A percentile compares a stretch with the other conserved stretches of the same genome.
Conservation (phyloP, 768 basidiomycete species). For the Ephemerocybe angulata region DNA sequence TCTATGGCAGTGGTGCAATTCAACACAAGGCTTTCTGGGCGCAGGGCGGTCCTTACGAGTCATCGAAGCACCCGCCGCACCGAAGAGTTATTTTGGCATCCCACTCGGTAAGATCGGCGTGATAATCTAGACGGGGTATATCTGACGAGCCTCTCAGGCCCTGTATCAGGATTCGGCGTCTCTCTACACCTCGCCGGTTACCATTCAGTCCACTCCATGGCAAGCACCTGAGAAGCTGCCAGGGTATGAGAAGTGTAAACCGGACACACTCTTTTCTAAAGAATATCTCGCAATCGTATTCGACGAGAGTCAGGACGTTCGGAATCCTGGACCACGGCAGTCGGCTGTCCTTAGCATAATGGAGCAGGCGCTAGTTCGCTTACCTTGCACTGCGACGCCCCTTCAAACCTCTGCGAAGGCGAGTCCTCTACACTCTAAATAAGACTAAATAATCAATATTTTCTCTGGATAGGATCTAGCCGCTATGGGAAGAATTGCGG, state of each 20-base stretch:
- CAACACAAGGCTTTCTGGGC: constrained; percentile 19
- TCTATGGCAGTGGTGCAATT: constrained; percentile 15
- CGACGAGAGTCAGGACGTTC: constrained; percentile 23
- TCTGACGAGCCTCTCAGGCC: constrained; percentile 11
- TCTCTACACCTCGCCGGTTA: background rate
- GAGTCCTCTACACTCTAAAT: background rate
- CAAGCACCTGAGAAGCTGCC: constrained; percentile 4
- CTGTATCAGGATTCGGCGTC: constrained; percentile 14
- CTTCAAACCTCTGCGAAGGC: constrained; percentile 22
- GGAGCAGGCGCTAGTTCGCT: constrained; percentile 5
- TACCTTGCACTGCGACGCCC: constrained; percentile 23
- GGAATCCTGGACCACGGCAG: constrained; percentile 16
- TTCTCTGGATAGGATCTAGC: constrained; percentile 12
- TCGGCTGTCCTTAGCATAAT: constrained; percentile 11
- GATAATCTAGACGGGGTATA: background rate
- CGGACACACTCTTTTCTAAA: constrained; percentile 15
- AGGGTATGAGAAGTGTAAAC: background rate
- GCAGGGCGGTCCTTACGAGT: constrained; percentile 4
- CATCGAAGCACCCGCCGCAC: constrained; percentile 11
- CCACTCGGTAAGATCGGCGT: constrained; percentile 20
- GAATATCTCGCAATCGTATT: constrained; percentile 14
- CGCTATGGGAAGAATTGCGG: constrained; percentile 23
- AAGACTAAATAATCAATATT: background rate
- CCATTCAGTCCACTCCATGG: constrained; percentile 14
- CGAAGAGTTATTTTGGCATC: constrained; percentile 19